Percentiles rank a stretch among this genome's conserved stretches.
Evolutionary conservation across 2,329 filamentous ascomycete genomes (phyloP).

Genomic region (Paecilomyces niveus): DNA sequence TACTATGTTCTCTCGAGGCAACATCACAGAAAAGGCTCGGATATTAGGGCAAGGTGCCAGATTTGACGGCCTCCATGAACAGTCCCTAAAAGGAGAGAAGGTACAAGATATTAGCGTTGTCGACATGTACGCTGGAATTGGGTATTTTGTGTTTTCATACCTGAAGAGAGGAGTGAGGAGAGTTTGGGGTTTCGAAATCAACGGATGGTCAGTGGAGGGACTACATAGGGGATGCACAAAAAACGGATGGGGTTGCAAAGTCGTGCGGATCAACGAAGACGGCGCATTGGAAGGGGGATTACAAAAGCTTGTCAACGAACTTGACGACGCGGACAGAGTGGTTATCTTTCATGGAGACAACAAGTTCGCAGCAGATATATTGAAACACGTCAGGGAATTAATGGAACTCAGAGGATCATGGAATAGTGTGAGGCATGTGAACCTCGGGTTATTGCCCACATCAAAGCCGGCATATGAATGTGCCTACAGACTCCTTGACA

Average conservation of each 20-base stretch:
- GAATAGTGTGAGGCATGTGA: slow-evolving; percentile 47
- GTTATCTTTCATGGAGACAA: slow-evolving; percentile 67
- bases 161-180: slow-evolving; percentile 58
- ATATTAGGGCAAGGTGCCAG: slow-evolving; percentile 46
- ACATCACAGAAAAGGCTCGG: slow-evolving; percentile 79
- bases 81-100: slow-evolving; percentile 14
- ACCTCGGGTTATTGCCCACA: slow-evolving; percentile 51
- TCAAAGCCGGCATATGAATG: slow-evolving; percentile 44
- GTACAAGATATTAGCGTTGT: slow-evolving; percentile 41
- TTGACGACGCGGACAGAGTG: slow-evolving; percentile 46
- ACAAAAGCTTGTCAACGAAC: slow-evolving; percentile 23
- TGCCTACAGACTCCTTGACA: slow-evolving; percentile 44
- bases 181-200: slow-evolving; percentile 85
- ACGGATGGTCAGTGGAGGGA: slow-evolving; percentile 80
- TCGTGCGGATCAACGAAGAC: slow-evolving; percentile 42
- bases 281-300: slow-evolving; percentile 13
- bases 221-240: slow-evolving; percentile 64
- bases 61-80: slow-evolving; percentile 27
- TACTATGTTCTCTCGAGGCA: slow-evolving; percentile 93
- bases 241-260: slow-evolving; percentile 59
- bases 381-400: slow-evolving; percentile 22
- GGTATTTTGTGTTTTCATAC: slow-evolving; percentile 89
- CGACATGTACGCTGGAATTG: slow-evolving; percentile 87
- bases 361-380: slow-evolving; percentile 40
- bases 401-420: slow-evolving; percentile 25